These are phyloP conservation scores for Neohortaea acidophila DNA, from an alignment of 495 filamentous ascomycete genomes.

Conservation along the genomic window DNA sequence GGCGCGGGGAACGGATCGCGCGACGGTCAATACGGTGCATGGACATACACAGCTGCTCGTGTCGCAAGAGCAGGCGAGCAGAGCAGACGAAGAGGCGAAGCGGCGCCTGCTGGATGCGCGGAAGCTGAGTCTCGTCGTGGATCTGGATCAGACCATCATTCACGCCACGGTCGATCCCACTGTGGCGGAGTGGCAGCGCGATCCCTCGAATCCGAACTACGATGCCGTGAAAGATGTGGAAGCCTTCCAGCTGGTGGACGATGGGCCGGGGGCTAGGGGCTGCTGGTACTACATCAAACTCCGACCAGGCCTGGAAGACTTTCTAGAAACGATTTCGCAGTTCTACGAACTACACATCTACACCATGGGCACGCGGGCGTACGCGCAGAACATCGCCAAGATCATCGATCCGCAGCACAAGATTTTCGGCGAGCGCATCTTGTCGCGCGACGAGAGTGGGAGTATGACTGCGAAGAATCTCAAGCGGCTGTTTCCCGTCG, in stretches of 20 bases:
- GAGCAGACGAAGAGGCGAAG: conserved; percentile 74
- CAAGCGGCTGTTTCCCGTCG: conserved; percentile 83
- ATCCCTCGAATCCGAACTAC: conserved; percentile 79
- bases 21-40: conserved; percentile 84
- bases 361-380: conserved; percentile 94
- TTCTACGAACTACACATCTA: conserved; percentile 95
- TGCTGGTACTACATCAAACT: conserved; percentile 98
- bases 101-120: conserved; percentile 57
- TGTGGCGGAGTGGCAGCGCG: conserved; percentile 83
- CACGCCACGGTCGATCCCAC: conserved; percentile 96
- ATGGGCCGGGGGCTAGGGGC: conserved; percentile 55
- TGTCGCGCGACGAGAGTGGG: conserved; percentile 91
- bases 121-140: conserved; percentile 87
- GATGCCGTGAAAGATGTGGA: conserved; percentile 76
- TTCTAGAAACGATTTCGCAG: conserved; percentile 61
- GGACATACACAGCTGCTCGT: conserved; percentile 64
- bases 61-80: conserved; percentile 51
- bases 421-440: conserved; percentile 84
- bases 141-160: conserved; percentile 96
- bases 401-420: conserved; percentile 84
- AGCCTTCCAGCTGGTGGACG: conserved; percentile 73
- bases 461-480: conserved; percentile 80
- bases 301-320: conserved; percentile 76
- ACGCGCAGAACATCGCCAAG: conserved; percentile 78
- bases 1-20: conserved; percentile 51